Percentiles rank a stretch among this genome's conserved stretches.
phyloP scores from a whole-genome alignment of 1,139 yeast genomes.

The Suhomyces chickasaworum region DNA sequence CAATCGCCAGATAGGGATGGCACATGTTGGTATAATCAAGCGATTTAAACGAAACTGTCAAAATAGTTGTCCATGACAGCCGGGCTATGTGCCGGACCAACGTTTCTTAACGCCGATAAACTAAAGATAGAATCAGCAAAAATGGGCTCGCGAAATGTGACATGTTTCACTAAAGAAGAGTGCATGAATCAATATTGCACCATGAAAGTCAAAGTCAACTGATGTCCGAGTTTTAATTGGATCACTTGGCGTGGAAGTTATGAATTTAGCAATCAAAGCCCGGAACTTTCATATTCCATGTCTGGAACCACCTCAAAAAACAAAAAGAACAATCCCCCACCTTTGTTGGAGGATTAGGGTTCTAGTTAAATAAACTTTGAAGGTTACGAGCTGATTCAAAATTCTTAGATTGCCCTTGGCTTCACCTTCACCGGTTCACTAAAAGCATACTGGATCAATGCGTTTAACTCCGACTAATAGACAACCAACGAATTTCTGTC shows the following conservation, averaged over 20 bases:
- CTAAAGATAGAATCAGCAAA: neutral
- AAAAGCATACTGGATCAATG: neutral
- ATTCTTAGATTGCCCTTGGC: neutral
- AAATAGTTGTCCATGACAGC: neutral
- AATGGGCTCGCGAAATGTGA: neutral
- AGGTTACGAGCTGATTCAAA: neutral
- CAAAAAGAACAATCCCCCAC: too few relatives aligned
- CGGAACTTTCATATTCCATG: neutral
- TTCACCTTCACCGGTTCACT: neutral
- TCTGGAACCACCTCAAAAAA: neutral
- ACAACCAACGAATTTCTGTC: neutral
- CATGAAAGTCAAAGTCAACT: neutral
- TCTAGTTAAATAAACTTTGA: neutral
- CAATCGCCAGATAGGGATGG: neutral
- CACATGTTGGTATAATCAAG: neutral
- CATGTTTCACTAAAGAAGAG: neutral
- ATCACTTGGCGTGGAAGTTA: neutral
- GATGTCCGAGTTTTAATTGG: neutral
- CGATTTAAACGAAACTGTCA: neutral
- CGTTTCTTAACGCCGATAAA: neutral
- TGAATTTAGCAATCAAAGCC: neutral
- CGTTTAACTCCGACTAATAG: neutral
- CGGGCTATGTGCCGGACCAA: neutral
- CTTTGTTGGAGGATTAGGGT: neutral
- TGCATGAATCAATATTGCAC: neutral